Base-by-base conservation (phyloP, 1,284 basidiomycete species). In the Sporisorium iseilematis-ciliati region DNA sequence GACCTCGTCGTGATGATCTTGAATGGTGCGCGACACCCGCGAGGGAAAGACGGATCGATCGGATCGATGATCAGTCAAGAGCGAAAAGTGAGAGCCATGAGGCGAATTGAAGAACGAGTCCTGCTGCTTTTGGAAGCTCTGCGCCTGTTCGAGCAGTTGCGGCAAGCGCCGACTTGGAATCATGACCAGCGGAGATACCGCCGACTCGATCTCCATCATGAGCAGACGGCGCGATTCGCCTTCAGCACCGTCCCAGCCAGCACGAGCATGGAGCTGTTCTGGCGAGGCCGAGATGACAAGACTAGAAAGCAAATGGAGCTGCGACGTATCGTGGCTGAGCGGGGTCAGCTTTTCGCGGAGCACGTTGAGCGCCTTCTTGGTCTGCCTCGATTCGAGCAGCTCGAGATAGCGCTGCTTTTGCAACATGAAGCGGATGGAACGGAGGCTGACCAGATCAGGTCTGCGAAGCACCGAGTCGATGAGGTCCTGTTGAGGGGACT, bases 381-480 rank as follows among this genome's bases (percentile, higher is more conserved):
- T 92, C 86, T 92, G 91, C 69, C 90, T 89, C 2, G 90, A 88
- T 82, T 98, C 96, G 53, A 99, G 88, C n/a, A 93, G 88, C 84
- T 99, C 96, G 46, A 99, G 89, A 85, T 97, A 99, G 87, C 97
- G 95, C 88, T 99, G 96, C 86, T 93, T 92, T 65, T 91, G 91
- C 64, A 99, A 92, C 73, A 95, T 87, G 86, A 96, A 97, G 72
- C 89, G 91, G 21, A 93, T 91, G 79, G 92, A 90, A 29, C 75
- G 72, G 3, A 80, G 58, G 26, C 75, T 70, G 46, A 63, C 64
- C 2, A 64, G 49, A 18, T 69, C 68, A 0, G 79, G 79, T 40
- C 67, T 62, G 21, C 79, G 72, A 21, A 82, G 59, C 12, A 78
- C 80, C 18, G 66, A 50, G 42, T 79, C 77, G 35, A 80, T 65